phyloP scores from a whole-genome alignment of 257 asterid species.

The Solanum microdontum region DNA sequence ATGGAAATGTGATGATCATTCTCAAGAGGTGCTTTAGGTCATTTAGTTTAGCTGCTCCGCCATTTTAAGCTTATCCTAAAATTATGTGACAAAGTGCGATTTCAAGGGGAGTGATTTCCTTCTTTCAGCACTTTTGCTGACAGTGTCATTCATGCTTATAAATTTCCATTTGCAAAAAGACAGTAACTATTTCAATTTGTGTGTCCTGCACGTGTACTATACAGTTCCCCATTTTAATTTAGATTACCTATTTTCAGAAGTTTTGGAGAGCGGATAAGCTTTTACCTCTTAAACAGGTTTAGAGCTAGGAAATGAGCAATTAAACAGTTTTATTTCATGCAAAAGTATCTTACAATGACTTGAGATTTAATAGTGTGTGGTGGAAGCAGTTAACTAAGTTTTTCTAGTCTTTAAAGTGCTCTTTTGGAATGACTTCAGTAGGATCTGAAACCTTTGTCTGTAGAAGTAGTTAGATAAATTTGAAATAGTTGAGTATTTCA shows the following conservation, averaged over 20 bases:
- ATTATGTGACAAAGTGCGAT: background rate
- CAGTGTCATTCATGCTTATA: background rate
- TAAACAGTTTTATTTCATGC: background rate
- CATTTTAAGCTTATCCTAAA: background rate
- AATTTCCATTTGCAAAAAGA: background rate
- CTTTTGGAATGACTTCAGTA: background rate
- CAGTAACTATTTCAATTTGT: background rate
- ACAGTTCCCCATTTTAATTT: background rate
- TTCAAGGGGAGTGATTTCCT: background rate
- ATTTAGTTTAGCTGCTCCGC: background rate
- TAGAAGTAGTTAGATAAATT: background rate
- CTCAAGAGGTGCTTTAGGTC: background rate
- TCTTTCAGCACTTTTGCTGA: background rate
- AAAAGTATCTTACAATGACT: background rate
- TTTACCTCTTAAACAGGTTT: background rate
- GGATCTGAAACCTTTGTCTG: background rate
- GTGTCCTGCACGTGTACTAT: background rate
- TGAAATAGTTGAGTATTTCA: background rate
- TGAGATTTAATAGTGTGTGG: background rate
- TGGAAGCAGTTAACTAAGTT: background rate
- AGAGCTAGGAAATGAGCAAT: background rate
- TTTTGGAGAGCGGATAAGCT: background rate
- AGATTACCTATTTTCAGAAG: background rate
- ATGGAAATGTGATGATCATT: background rate
- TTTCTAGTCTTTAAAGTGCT: background rate